These are phyloP conservation scores for Prunus salicina DNA, from an alignment of 306 rosid species.

Conservation along the genomic window DNA sequence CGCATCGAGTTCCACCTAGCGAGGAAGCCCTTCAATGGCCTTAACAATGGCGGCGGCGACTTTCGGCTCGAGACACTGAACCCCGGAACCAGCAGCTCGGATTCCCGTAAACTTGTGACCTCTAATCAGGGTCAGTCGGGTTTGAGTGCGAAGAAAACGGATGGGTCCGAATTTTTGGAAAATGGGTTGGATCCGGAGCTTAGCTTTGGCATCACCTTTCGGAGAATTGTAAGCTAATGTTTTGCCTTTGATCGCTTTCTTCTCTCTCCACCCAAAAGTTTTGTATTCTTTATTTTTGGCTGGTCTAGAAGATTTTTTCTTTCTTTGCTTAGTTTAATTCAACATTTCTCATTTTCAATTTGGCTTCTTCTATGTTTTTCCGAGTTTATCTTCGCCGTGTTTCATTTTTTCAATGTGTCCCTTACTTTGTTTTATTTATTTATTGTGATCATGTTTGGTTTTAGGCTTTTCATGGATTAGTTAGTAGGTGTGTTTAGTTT, in stretches of 20 bases:
- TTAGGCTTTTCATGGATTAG: background rate
- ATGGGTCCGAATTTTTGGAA: constrained; percentile 57
- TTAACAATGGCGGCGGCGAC: constrained; percentile 47
- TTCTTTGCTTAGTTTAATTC: background rate
- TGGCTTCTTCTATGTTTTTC: background rate
- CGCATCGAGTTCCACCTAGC: constrained; percentile 54
- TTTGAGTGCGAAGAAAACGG: constrained; percentile 42
- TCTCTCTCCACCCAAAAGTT: background rate
- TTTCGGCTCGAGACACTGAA: constrained; percentile 78
- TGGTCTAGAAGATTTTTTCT: background rate
- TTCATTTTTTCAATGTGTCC: background rate
- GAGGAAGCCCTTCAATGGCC: constrained; percentile 52
- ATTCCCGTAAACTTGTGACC: constrained; percentile 13
- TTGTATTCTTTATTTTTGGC: background rate
- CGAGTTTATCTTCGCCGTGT: background rate
- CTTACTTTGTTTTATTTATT: background rate
- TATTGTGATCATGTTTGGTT: background rate
- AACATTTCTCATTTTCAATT: background rate
- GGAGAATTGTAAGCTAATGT: constrained; percentile 70
- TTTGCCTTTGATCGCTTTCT: constrained; percentile 4
- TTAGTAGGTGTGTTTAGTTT: background rate
- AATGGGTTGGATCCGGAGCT: constrained; percentile 89
- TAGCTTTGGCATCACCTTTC: constrained; percentile 66
- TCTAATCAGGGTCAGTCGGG: constrained; percentile 18
- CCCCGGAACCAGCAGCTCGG: constrained; percentile 43